These are phyloP conservation scores for Rugosomyces carneus DNA, from an alignment of 1,284 basidiomycete species.

Conservation along the genomic window DNA sequence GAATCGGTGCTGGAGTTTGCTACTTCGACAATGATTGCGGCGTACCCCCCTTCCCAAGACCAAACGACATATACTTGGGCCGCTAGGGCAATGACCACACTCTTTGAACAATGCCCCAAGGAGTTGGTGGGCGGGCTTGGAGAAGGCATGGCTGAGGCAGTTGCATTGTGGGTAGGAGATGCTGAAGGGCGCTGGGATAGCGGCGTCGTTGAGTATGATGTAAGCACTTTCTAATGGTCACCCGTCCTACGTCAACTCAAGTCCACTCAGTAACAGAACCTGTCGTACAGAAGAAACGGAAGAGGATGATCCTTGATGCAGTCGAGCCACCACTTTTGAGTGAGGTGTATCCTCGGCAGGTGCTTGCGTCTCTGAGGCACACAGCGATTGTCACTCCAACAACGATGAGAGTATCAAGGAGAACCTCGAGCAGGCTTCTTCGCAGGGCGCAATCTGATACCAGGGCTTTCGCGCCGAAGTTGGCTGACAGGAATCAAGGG, in stretches of 20 bases:
- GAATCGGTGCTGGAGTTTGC: conserved; percentile 46
- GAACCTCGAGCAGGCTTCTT: background rate
- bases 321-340: conserved; percentile 40
- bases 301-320: conserved; percentile 42
- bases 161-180: conserved; percentile 61
- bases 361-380: too few relatives aligned
- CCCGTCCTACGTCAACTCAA: background rate
- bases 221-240: conserved; percentile 27
- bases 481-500: background rate
- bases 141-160: conserved; percentile 40
- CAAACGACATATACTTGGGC: conserved; percentile 55
- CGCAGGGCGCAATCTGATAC: conserved; percentile 7
- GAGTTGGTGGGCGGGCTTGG: conserved; percentile 43
- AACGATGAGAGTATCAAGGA: background rate
- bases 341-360: conserved; percentile 9
- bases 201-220: conserved; percentile 54
- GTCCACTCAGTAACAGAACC: background rate
- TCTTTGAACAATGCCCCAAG: conserved; percentile 48
- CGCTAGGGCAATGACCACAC: conserved; percentile 43
- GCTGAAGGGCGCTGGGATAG: conserved; percentile 40
- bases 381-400: too few relatives aligned
- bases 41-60: conserved; percentile 59
- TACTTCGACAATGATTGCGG: conserved; percentile 48
- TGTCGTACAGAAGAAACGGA: conserved; percentile 16
- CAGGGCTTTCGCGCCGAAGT: background rate